Evolutionary conservation across 345 rosid genomes (phyloP), one percentile per base, ranked within the genome.

Genomic region (Lepidium didymum): DNA sequence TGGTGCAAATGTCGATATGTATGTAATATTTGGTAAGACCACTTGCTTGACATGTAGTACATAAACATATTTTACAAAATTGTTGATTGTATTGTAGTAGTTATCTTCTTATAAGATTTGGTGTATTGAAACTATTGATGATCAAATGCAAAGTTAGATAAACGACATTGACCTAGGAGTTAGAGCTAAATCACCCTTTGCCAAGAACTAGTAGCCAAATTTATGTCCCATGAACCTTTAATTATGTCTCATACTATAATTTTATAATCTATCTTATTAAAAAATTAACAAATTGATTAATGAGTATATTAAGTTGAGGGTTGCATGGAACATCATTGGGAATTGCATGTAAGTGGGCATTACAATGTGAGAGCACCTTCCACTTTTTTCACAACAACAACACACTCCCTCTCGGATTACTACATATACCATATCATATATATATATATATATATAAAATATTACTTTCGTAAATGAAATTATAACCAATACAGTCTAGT

Each of bases 161-260:
- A 57, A 57, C 72, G 54, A 65, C 77, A 65, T 73, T 73, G 71
- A 44, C 86, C 81, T 82, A 56, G 85, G 80, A 82, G 85, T 81
- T 87, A 82, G 80, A 75, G 78, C 58, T 56, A 27, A 56, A 56
- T 46, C 41, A 45, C 58, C 14, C 53, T 8, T 56, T 71, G 83
- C 83, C 88, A 85, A 83, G 53, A 69, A 78, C 81, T 74, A 78
- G 62, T 64, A 47, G 81, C 84, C 88, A 83, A 79, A 73, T 71
- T 52, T 31, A 44, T 77, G 65, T 71, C 69, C 56, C 31, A 38
- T 77, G 69, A 67, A 25, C 8, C 69, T 73, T 50, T 67, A 21
- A 25, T 3, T 25, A 25, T 21, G 1, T 21, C 23, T 21, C 23
- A 21, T 21, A 21, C 23, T 21, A 21, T 25, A 21, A 2, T 21